These are phyloP conservation scores for Lasiodiplodia sp. DNA, from an alignment of 2,329 filamentous ascomycete genomes.

Conservation along the genomic window DNA sequence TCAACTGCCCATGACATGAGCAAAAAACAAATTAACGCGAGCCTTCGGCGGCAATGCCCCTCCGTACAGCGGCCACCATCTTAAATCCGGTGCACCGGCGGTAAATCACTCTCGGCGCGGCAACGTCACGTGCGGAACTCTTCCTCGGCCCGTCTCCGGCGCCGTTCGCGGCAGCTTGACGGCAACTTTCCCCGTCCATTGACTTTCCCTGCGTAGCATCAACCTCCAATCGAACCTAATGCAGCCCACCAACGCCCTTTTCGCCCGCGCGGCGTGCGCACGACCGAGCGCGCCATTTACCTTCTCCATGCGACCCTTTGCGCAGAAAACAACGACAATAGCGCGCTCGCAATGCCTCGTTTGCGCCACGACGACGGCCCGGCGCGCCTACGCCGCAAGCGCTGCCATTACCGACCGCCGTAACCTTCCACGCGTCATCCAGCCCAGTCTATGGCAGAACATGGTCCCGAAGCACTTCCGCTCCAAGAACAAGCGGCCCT, in stretches of 20 bases:
- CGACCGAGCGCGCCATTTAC: background rate
- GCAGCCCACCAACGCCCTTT: background rate
- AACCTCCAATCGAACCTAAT: background rate
- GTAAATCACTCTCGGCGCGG: background rate
- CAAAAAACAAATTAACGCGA: no score
- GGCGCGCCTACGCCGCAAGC: constrained; percentile 33
- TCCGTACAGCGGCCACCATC: background rate
- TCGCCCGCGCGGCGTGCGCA: background rate
- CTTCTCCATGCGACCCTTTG: background rate
- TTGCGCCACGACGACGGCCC: background rate
- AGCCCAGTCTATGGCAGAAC: constrained; percentile 48
- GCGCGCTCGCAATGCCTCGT: constrained; percentile 26
- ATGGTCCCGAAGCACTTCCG: constrained; percentile 46
- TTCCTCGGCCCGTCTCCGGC: constrained; percentile 8
- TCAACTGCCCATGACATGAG: no score
- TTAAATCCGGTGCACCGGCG: background rate
- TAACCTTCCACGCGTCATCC: constrained; percentile 44
- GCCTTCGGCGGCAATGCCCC: no score
- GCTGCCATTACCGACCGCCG: constrained; percentile 30
- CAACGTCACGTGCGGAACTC: background rate
- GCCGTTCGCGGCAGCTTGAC: background rate
- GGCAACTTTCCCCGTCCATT: background rate
- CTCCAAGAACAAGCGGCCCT: constrained; percentile 9
- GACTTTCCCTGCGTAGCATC: constrained; percentile 6
- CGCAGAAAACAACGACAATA: background rate